A percentile compares a stretch with the other conserved stretches of the same genome.
These are phyloP conservation scores for Massarina eburnea DNA, from an alignment of 2,329 filamentous ascomycete species.

Conservation along the genomic window DNA sequence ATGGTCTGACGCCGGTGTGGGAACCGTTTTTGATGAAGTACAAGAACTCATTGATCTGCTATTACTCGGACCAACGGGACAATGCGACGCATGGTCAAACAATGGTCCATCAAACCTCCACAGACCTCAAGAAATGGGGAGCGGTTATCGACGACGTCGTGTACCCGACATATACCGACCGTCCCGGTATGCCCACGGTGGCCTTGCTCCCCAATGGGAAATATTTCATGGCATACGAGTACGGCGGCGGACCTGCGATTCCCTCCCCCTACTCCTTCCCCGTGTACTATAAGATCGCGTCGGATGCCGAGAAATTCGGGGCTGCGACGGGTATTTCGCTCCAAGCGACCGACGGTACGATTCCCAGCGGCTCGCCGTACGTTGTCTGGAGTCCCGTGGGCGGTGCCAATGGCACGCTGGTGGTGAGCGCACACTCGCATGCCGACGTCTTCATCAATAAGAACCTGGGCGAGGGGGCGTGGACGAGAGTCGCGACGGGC, in stretches of 20 bases:
- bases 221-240: conserved; percentile 68
- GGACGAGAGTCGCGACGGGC: conserved; percentile 49
- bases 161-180: conserved; percentile 62
- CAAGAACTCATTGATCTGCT: conserved; percentile 62
- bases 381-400: conserved; percentile 54
- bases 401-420: conserved; percentile 54
- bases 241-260: conserved; percentile 52
- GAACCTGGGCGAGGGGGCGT: conserved; percentile 47
- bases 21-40: conserved; percentile 68
- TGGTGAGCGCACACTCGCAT: conserved; percentile 47
- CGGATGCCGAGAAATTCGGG: conserved; percentile 52
- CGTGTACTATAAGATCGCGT: conserved; percentile 55
- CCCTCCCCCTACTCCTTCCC: conserved; percentile 49
- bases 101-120: conserved; percentile 64
- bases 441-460: conserved; percentile 52
- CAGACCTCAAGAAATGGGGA: conserved; percentile 63
- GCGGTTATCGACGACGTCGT: conserved; percentile 63
- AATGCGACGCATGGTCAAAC: conserved; percentile 65
- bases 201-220: conserved; percentile 59
- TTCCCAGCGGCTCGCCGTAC: conserved; percentile 53
- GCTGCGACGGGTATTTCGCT: conserved; percentile 45
- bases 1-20: conserved; percentile 70
- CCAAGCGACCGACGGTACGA: conserved; percentile 48
- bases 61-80: conserved; percentile 73
- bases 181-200: conserved; percentile 70